These are phyloP conservation scores for Suhomyces anneliseae DNA, from an alignment of 1,139 yeast genomes.

Conservation along the genomic window DNA sequence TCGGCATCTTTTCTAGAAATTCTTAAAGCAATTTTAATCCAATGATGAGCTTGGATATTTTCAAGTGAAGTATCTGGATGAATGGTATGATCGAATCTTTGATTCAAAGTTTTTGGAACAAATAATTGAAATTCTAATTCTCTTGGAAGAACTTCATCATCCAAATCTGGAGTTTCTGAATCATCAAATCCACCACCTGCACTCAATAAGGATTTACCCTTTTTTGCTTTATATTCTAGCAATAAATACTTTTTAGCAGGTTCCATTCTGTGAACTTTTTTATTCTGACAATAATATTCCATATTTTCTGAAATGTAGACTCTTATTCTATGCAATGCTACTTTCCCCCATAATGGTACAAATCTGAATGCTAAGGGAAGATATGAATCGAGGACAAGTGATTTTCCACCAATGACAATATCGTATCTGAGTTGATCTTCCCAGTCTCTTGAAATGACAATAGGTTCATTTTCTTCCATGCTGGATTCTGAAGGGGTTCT, in stretches of 20 bases:
- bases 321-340: slow-evolving; percentile 80
- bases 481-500: slow-evolving; percentile 78
- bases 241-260: slow-evolving; percentile 79
- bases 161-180: slow-evolving; percentile 28
- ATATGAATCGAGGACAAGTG: slow-evolving; percentile 77
- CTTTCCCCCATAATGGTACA: slow-evolving; percentile 80
- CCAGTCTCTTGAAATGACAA: slow-evolving; percentile 88
- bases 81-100: slow-evolving; percentile 42
- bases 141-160: slow-evolving; percentile 47
- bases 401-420: slow-evolving; percentile 84
- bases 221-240: slow-evolving; percentile 73
- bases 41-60: slow-evolving; percentile 83
- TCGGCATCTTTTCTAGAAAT: slow-evolving; percentile 64
- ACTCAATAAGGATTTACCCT: slow-evolving; percentile 44
- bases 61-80: slow-evolving; percentile 84
- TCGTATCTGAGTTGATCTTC: slow-evolving; percentile 89
- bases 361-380: slow-evolving; percentile 83
- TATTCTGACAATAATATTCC: slow-evolving; percentile 83
- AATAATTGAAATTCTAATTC: slow-evolving; percentile 83
- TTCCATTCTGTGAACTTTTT: slow-evolving; percentile 88
- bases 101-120: slow-evolving; percentile 65
- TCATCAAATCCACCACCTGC: slow-evolving; percentile 22
- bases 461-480: slow-evolving; percentile 89
- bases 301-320: slow-evolving; percentile 83
- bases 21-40: slow-evolving; percentile 86